These are phyloP conservation scores for Picea engelmannii DNA, from an alignment of 83 land plant species.

Conservation along the genomic window DNA sequence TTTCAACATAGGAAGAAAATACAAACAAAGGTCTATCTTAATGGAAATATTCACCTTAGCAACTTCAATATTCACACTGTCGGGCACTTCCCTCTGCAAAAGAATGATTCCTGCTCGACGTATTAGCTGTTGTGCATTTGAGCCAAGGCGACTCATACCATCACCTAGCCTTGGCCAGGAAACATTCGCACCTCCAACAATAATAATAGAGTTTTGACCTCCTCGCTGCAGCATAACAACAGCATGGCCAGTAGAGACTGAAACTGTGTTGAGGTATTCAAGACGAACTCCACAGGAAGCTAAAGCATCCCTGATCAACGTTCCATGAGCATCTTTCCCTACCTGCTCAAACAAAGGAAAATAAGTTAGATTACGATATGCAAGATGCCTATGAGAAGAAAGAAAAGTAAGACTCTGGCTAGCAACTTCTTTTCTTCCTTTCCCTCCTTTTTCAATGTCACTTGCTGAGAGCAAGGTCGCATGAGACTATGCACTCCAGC, in stretches of 20 bases:
- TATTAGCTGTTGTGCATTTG: conserved; percentile 52
- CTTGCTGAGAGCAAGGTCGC: not conserved
- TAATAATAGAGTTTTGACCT: conserved; percentile 91
- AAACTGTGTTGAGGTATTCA: conserved; percentile 54
- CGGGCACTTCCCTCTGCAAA: conserved; percentile 95
- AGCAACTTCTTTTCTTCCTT: not conserved
- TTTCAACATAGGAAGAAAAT: not conserved
- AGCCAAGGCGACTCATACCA: conserved; percentile 21
- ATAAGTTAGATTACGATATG: not conserved
- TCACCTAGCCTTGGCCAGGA: conserved; percentile 59
- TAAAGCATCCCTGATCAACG: conserved; percentile 63
- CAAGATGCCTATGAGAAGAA: not conserved
- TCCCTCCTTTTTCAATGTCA: not conserved
- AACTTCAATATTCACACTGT: conserved; percentile 84
- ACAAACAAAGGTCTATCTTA: not conserved
- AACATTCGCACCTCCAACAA: conserved; percentile 92
- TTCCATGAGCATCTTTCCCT: conserved; percentile 87
- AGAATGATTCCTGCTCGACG: conserved; percentile 74
- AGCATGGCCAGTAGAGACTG: conserved; percentile 90
- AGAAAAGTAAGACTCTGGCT: not conserved
- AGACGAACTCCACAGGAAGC: conserved; percentile 63
- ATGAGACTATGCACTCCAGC: not conserved
- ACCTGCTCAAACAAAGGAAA: conserved; percentile 41
- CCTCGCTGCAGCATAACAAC: conserved; percentile 91
- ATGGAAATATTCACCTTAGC: conserved; percentile 63